Evolutionary conservation across 345 rosid genomes (phyloP), one percentile per base, ranked within the genome.

Genomic region (Garcia nutans): DNA sequence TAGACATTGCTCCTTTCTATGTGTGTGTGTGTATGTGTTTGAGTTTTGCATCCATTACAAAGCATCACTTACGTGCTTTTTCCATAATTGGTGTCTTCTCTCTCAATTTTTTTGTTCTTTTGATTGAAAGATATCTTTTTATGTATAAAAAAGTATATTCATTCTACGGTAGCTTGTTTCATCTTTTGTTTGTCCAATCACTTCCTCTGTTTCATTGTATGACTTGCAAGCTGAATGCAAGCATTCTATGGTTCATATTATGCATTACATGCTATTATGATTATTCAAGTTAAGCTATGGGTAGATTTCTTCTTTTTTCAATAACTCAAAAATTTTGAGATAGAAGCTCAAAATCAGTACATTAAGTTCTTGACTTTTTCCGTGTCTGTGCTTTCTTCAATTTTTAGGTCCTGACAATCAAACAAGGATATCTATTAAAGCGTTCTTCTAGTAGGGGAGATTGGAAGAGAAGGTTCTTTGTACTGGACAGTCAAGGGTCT

Each of bases 401-500:
- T 72, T n/a, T 70, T 28, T 78, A 88, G 90, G 85, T 87, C 77
- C 86, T 81, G 76, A 90, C 84, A 41, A 85, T 89, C 75, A 91
- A 90, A 75, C 93, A 89, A 69, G 98, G 98, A 54, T 93, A 93
- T 87, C 89, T 93, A 64, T 77, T 90, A 71, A 91, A 90, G 78
- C 87, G 92, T 68, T 85, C 98, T 26, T 87, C 98, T 75, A 82
- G 86, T 79, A 91, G 90, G 79, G 87, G 88, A 67, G 95, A 90
- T 64, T 93, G 97, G 97, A 91, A 93, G 78, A 90, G 97, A 81
- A 89, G 93, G 76, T 91, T 91, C 83, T 93, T 93, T 84, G 92
- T 93, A 31, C 93, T 91, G 22, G 91, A 93, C 82, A 89, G 88
- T 76, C 95, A 81, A 72, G 98, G 98, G 75, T 86, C 87, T 59